Conservation (phyloP, 805 yeast genomes). For the Yarrowia alimentaria region DNA sequence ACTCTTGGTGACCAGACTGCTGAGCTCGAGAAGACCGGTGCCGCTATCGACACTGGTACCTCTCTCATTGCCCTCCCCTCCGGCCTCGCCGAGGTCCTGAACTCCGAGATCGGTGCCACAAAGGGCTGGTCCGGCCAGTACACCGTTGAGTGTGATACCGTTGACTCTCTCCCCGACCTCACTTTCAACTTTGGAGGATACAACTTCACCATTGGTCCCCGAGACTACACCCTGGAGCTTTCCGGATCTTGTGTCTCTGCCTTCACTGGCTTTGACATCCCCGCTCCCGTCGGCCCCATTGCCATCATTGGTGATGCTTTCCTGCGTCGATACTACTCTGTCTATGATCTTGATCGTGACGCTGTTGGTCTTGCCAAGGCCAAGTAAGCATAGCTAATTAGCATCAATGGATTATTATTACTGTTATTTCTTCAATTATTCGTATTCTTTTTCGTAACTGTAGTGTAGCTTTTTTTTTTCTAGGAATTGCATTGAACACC, state of each 20-base stretch:
- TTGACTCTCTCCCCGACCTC: slow-evolving; percentile 84
- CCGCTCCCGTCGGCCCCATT: slow-evolving; percentile 93
- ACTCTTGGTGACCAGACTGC: slow-evolving; percentile 93
- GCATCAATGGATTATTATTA: slow-evolving; percentile 26
- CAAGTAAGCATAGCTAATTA: slow-evolving; percentile 29
- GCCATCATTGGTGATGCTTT: slow-evolving; percentile 97
- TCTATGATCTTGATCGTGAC: slow-evolving; percentile 84
- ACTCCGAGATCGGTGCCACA: slow-evolving; percentile 94
- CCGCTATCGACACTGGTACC: slow-evolving; percentile 98
- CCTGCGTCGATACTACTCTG: slow-evolving; percentile 90
- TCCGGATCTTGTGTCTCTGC: slow-evolving; percentile 96
- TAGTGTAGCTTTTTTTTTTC: too few relatives aligned
- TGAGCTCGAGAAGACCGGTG: slow-evolving; percentile 77
- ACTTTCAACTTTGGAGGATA: slow-evolving; percentile 86
- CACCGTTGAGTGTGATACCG: slow-evolving; percentile 81
- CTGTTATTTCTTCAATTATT: too few relatives aligned
- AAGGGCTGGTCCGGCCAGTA: slow-evolving; percentile 98
- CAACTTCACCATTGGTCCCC: slow-evolving; percentile 85
- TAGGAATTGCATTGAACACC: too few relatives aligned
- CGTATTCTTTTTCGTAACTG: too few relatives aligned
- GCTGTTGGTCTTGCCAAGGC: slow-evolving; percentile 94
- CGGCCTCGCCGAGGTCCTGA: slow-evolving; percentile 90
- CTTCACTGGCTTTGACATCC: slow-evolving; percentile 96
- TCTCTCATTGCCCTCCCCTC: slow-evolving; percentile 93
- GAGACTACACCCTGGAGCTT: slow-evolving; percentile 91